Base-by-base conservation (phyloP, 805 yeast species). In the Lachancea meyersii region DNA sequence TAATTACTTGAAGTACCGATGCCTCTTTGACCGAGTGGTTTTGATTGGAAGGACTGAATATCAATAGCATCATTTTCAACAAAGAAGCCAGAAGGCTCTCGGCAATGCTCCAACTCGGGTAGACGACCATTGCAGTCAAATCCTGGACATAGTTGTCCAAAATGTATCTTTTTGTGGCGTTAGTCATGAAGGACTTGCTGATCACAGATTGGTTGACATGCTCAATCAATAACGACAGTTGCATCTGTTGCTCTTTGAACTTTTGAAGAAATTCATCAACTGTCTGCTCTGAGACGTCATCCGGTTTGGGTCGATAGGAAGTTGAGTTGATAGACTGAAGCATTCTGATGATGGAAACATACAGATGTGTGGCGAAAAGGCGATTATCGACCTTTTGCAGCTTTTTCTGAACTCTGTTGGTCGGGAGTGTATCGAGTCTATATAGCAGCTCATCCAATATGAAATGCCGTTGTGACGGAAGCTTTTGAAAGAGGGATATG, bases 61-160 rank as follows among this genome's bases (percentile, higher is more conserved):
- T 55, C 17, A 48, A 50, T 38, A 79, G 54, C 18, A 80, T 53
- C 5, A 70, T 63, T 31, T 64, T 69, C 52, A 73, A 61, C 2
- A 80, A 42, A 1, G 77, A 65, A 6, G 54, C 55, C 5, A 83
- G 58, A 13, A 83, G 49, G 0, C 67, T 49, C 46, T 77, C 84
- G 1, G 80, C 70, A 0, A 76, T 76, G 0, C 86, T 69, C 77
- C 82, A 86, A 42, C 77, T 80, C 0, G 87, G 85, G 7, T 59
- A 59, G 1, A 64, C 58, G 8, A 83, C 52, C 41, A 83, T 57
- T 0, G 54, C 47, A 6, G 77, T 44, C 17, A 84, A 60, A 51
- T 86, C 95, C 33, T 73, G 75, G 1, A 81, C 50, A 22, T 81
- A 64, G 16, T 71, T 51, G 26, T 81, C 87, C 30, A 83, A 51